A percentile compares a stretch with the other conserved stretches of the same genome.
phyloP scores from a whole-genome alignment of 1,284 basidiomycete genomes.

The Megacollybia platyphylla region DNA sequence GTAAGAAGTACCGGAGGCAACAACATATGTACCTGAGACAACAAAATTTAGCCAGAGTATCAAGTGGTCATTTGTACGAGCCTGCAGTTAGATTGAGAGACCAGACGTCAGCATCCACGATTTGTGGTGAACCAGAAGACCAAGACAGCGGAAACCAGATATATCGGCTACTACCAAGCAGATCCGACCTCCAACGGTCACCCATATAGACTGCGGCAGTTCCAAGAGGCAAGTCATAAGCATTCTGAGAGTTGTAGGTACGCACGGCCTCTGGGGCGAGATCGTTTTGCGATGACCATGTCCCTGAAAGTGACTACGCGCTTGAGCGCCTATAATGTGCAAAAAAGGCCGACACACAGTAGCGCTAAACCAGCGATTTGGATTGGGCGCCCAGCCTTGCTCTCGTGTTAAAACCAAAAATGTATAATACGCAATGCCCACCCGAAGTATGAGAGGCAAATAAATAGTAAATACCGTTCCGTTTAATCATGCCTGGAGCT shows the following conservation, averaged over 20 bases:
- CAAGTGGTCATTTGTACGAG: constrained; percentile 4
- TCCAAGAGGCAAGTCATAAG: constrained; percentile 39
- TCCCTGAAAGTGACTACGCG: constrained; percentile 35
- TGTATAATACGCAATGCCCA: not conserved
- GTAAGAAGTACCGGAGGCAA: constrained; percentile 38
- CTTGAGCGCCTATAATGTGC: not conserved
- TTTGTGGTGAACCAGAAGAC: constrained; percentile 35
- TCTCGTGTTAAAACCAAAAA: not conserved
- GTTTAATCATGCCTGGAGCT: constrained; percentile 49
- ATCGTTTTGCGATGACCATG: constrained; percentile 45
- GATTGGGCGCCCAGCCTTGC: constrained; percentile 44
- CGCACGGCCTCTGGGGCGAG: constrained; percentile 35
- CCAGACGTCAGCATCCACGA: constrained; percentile 49
- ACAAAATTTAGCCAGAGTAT: not conserved
- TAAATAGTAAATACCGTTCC: constrained; percentile 43
- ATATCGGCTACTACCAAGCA: constrained; percentile 46
- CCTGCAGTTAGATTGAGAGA: constrained; percentile 34
- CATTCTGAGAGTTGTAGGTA: constrained; percentile 54
- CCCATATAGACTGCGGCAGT: constrained; percentile 49
- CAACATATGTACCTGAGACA: constrained; percentile 31
- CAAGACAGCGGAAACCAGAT: constrained; percentile 51
- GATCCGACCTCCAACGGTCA: constrained; percentile 45
- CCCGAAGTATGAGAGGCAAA: constrained; percentile 45
- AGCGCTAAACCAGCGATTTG: constrained; percentile 46
- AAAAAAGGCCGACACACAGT: constrained; percentile 20